phyloP scores from a whole-genome alignment of 192 early-diverging fungal species.

The Dissophora globulifera region DNA sequence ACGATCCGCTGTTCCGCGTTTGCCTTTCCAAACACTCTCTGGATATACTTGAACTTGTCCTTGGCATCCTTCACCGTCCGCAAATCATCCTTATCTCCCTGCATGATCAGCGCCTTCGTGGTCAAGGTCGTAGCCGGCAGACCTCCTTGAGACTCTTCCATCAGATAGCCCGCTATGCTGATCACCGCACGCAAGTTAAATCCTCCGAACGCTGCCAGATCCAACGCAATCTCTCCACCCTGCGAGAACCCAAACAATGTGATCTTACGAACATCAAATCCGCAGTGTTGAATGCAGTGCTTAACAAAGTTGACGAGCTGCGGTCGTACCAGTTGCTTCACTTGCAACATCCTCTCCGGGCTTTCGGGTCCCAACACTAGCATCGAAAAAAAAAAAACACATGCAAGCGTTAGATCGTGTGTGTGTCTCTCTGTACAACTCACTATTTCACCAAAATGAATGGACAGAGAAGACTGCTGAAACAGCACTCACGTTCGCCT shows the following conservation, averaged over 20 bases:
- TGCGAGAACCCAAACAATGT: slow-evolving; percentile 82
- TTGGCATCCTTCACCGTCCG: slow-evolving; percentile 50
- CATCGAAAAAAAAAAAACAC: no score
- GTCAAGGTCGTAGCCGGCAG: slow-evolving; percentile 28
- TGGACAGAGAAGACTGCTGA: no score
- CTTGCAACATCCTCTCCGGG: slow-evolving; percentile 53
- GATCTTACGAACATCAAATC: slow-evolving; percentile 58
- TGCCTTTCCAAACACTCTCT: slow-evolving; percentile 42
- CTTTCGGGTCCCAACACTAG: slow-evolving; percentile 54
- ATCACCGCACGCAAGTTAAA: slow-evolving; percentile 66
- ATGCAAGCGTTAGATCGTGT: no score
- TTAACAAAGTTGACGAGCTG: slow-evolving; percentile 58
- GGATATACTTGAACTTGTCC: slow-evolving; percentile 48
- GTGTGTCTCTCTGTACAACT: no score
- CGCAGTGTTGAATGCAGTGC: slow-evolving; percentile 55
- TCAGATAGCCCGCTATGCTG: slow-evolving; percentile 68
- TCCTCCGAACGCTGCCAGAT: slow-evolving; percentile 67
- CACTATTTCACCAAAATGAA: no score
- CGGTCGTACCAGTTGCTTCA: slow-evolving; percentile 57
- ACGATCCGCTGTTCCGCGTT: slow-evolving; percentile 57
- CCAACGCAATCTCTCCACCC: slow-evolving; percentile 74
- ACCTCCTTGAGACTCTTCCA: slow-evolving; percentile 52
- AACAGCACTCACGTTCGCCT: slow-evolving; percentile 57
- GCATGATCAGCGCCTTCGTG: slow-evolving; percentile 65
- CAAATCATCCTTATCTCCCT: slow-evolving; percentile 65